Evolutionary conservation across 108 stramenopile genomes (phyloP).

Genomic region (Nitzschia palea): DNA sequence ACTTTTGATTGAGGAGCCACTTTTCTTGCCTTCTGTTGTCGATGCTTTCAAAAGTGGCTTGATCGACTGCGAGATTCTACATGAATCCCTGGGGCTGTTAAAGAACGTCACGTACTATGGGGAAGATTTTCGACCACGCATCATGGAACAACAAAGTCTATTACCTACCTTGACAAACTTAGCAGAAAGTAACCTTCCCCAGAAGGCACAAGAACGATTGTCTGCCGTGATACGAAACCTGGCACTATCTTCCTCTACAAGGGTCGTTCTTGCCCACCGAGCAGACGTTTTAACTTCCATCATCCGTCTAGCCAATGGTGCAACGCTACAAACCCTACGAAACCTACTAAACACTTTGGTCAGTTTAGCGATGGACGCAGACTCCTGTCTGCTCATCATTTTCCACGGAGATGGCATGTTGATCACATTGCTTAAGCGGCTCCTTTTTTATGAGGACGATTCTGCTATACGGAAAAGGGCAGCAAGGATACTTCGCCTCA

Average conservation of each 20-base stretch:
- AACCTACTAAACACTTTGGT: conserved; percentile 41
- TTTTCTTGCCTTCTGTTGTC: background rate
- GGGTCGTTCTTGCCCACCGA: conserved; percentile 28
- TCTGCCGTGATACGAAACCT: conserved; percentile 56
- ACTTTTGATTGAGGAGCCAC: conserved; percentile 17
- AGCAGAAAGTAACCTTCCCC: background rate
- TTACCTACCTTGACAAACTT: conserved; percentile 22
- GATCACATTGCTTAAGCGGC: conserved; percentile 24
- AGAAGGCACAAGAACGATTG: conserved; percentile 31
- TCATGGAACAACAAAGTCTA: conserved; percentile 28
- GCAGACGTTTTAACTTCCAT: conserved; percentile 33
- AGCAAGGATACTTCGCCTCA: conserved; percentile 22
- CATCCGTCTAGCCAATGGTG: conserved; percentile 16
- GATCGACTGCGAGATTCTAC: background rate
- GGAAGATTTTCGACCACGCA: conserved; percentile 33
- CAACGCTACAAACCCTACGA: conserved; percentile 10
- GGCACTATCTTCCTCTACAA: conserved; percentile 23
- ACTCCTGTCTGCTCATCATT: conserved; percentile 33
- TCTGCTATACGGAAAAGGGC: conserved; percentile 44
- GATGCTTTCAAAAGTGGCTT: background rate
- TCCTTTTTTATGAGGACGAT: conserved; percentile 21
- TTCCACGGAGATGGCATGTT: conserved; percentile 55
- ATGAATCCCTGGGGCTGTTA: conserved; percentile 36
- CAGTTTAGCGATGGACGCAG: conserved; percentile 40
- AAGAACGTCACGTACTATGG: conserved; percentile 50